Evolutionary conservation across 2,329 filamentous ascomycete species (phyloP).

Genomic region (Magnaporthiopsis rhizophila): DNA sequence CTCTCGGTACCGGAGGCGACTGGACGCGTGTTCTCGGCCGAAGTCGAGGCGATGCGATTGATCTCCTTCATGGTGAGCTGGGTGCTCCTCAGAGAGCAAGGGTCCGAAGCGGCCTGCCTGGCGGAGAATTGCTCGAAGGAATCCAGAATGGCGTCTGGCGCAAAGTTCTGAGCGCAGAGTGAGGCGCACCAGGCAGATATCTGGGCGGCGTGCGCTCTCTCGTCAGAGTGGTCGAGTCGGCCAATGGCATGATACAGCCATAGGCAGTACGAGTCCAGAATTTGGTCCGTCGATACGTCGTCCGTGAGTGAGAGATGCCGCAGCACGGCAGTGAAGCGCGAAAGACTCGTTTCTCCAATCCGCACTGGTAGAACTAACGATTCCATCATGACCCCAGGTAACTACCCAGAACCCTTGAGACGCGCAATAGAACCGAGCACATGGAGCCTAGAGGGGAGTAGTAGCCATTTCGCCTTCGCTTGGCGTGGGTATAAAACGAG

Average conservation of each 20-base stretch:
- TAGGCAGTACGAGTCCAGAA: not conserved
- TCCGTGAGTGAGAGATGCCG: not conserved
- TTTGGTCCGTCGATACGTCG: not conserved
- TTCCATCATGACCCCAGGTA: not conserved
- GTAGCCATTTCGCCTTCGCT: not conserved
- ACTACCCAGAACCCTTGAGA: not conserved
- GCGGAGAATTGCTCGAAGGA: slow-evolving; percentile 13
- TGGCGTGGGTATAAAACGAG: not conserved
- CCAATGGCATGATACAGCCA: slow-evolving; percentile 15
- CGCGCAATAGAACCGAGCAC: too few relatives aligned
- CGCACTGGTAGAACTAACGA: not conserved
- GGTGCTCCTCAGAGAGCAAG: slow-evolving; percentile 2
- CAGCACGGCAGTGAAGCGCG: not conserved
- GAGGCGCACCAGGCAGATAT: slow-evolving; percentile 14
- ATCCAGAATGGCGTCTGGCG: slow-evolving; percentile 12
- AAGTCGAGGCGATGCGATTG: not conserved
- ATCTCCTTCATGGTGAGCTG: not conserved
- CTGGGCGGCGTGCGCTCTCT: slow-evolving; percentile 7
- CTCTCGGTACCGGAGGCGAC: not conserved
- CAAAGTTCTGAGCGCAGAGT: slow-evolving; percentile 10
- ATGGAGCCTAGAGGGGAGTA: not conserved
- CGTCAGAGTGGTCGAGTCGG: slow-evolving; percentile 10
- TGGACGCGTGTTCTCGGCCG: not conserved
- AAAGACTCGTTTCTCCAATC: not conserved
- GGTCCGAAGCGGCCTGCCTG: slow-evolving; percentile 6